Evolutionary conservation across 1,139 yeast genomes (phyloP), one percentile per base, ranked within the genome.

Genomic region (Citeromyces hawaiiensis): DNA sequence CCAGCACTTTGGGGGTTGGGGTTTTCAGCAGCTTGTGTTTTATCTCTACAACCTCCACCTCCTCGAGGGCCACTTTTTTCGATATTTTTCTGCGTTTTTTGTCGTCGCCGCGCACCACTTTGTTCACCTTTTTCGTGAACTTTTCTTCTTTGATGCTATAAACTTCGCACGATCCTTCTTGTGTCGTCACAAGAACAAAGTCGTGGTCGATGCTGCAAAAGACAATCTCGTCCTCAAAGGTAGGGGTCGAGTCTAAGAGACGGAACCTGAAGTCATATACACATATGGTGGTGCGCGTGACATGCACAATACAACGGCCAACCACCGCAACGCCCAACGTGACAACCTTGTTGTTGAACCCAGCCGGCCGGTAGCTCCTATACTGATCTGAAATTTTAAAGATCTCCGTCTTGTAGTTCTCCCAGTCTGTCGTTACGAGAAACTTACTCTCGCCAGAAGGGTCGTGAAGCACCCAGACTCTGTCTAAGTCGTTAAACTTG

Each of bases 361-460:
- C 79, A 38, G 76, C 71, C 11, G 78, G 68, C 40, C 73, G 75
- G 43, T 80, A 62, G 40, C 83, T 70, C 33, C 78, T 70, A 56
- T 83, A 83, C 27, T 77, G 70, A 39, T 79, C 77, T 39, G 71
- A 71, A 42, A 85, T 76, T 44, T 75, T 75, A 53, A 83, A 87
- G 37, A 85, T 72, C 49, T 82, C 87, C 11, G 88, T 79, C 48
- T 77, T 80, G 38, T 60, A 63, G 46, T 74, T 74, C 11, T 65
- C 58, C 39, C 73, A 73, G 53, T 81, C 88, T 0, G 94, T 83
- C 0, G 94, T 83, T 23, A 87, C 67, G 42, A 87, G 63, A 53
- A 70, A 86, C 48, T 70, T 70, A 36, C 70, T 65, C 38, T 63
- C 61, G 6, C 48, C 55, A 16, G 49, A 47, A 39, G 57, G 57